These are phyloP conservation scores for Coniochaeta prunicola DNA, from an alignment of 2,329 filamentous ascomycete species.

Conservation along the genomic window DNA sequence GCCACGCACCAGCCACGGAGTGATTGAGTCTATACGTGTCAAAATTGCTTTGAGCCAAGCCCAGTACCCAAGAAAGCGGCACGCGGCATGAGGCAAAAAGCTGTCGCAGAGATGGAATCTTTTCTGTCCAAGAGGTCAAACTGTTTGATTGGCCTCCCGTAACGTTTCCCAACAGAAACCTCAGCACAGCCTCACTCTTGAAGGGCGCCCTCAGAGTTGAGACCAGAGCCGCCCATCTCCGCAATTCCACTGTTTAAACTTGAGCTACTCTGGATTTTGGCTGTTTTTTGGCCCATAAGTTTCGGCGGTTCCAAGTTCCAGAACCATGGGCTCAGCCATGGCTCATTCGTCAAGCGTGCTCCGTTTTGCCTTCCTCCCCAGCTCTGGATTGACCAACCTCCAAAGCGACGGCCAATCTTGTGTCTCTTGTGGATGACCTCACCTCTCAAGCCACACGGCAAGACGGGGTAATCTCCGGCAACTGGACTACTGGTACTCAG, in stretches of 20 bases:
- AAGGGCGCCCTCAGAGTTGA: background rate
- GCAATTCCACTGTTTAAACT: background rate
- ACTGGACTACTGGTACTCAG: background rate
- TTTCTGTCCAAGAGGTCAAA: background rate
- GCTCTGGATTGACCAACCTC: background rate
- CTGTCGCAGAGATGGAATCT: background rate
- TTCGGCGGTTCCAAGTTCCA: background rate
- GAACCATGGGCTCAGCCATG: background rate
- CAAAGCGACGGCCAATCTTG: background rate
- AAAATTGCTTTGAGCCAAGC: background rate
- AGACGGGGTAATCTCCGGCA: background rate
- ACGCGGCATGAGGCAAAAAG: background rate
- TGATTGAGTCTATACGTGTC: background rate
- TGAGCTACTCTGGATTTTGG: background rate
- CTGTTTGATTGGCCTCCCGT: background rate
- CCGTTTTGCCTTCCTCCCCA: background rate
- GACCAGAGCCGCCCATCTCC: background rate
- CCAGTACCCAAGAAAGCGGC: background rate
- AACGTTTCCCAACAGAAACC: background rate
- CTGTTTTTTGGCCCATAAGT: background rate
- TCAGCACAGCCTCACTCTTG: background rate
- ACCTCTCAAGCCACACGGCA: background rate
- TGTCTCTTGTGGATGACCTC: background rate
- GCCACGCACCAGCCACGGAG: background rate
- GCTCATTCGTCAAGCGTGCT: background rate